These are phyloP conservation scores for Fusarium hostae DNA, from an alignment of 2,329 filamentous ascomycete species.

Conservation along the genomic window DNA sequence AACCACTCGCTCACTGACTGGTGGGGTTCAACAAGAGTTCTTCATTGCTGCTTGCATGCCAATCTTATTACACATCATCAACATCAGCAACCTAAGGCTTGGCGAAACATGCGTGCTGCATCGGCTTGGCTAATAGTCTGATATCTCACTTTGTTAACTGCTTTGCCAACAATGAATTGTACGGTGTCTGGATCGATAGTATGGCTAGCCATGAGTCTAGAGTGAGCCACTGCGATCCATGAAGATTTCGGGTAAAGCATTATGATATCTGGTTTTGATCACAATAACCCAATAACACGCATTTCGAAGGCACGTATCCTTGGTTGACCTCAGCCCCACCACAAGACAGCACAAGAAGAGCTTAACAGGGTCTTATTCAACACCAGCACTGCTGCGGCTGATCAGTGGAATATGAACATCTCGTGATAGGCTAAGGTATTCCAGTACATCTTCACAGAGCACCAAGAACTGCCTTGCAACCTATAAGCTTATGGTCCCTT, in stretches of 20 bases:
- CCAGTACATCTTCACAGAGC: neutral
- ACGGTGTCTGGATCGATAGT: neutral
- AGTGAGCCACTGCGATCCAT: neutral
- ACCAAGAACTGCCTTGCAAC: constrained; percentile 3
- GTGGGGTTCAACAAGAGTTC: constrained; percentile 28
- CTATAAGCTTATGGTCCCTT: constrained; percentile 12
- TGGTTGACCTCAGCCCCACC: neutral
- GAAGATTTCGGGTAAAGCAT: neutral
- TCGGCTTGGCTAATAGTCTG: neutral
- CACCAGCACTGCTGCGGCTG: neutral
- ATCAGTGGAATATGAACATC: constrained; percentile 9
- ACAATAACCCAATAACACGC: neutral
- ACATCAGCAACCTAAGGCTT: constrained; percentile 18
- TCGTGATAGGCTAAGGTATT: neutral
- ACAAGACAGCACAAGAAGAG: neutral
- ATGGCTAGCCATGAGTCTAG: neutral
- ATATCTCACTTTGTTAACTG: neutral
- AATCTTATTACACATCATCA: constrained; percentile 14
- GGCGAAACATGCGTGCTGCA: constrained; percentile 3
- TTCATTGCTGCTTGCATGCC: constrained; percentile 27
- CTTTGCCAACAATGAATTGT: neutral
- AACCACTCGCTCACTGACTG: neutral
- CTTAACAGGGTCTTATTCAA: neutral
- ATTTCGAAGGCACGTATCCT: neutral
- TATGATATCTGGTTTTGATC: constrained; percentile 7